phyloP scores from a whole-genome alignment of 768 basidiomycete species.

The Auricularia sp. region DNA sequence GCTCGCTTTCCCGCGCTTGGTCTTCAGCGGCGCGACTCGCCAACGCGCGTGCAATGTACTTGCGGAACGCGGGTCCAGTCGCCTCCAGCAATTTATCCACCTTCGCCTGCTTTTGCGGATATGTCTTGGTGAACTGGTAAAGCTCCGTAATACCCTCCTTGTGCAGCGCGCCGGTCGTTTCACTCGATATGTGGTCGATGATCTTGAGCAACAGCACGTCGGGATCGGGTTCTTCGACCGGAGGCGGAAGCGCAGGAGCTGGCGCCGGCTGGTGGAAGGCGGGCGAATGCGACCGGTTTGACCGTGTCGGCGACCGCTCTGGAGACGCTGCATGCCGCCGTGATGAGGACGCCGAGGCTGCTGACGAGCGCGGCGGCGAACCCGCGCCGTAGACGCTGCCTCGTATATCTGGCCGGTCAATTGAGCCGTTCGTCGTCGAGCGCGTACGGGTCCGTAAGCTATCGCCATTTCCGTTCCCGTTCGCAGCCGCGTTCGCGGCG shows the following conservation, averaged over 20 bases:
- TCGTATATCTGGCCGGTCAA: background rate
- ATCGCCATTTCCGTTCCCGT: background rate
- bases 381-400: background rate
- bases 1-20: slow-evolving; percentile 62
- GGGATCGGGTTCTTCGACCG: slow-evolving; percentile 75
- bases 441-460: background rate
- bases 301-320: background rate
- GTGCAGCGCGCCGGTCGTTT: slow-evolving; percentile 79
- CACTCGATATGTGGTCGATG: slow-evolving; percentile 78
- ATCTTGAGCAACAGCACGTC: slow-evolving; percentile 75
- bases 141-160: slow-evolving; percentile 93
- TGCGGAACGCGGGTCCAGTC: slow-evolving; percentile 81
- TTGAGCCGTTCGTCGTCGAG: background rate
- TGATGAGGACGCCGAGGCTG: background rate
- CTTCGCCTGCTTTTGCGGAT: slow-evolving; percentile 71
- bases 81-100: slow-evolving; percentile 85
- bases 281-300: background rate
- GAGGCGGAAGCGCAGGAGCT: slow-evolving; percentile 20
- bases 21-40: slow-evolving; percentile 85
- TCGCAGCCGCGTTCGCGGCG: background rate
- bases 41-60: slow-evolving; percentile 81
- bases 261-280: background rate
- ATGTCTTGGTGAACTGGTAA: slow-evolving; percentile 84
- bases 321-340: background rate
- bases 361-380: background rate